Evolutionary conservation across 129 eudicot genomes (phyloP).

Genomic region (Rutidosis leptorrhynchoides): DNA sequence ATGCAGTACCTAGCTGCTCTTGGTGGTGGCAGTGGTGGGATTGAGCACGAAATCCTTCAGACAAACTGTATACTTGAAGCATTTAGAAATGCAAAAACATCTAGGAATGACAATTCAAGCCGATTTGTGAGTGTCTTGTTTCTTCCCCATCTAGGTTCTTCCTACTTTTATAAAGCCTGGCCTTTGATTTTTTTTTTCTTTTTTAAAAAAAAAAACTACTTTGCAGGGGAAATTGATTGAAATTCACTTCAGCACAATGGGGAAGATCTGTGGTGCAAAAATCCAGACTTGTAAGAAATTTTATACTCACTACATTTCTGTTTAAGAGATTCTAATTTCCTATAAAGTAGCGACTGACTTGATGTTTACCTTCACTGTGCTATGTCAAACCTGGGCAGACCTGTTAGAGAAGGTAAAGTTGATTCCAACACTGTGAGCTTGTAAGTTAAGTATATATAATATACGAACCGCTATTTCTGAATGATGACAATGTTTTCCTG

Average conservation of each 20-base stretch:
- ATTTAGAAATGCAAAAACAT: constrained; percentile 95
- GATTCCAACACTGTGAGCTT: too few species aligned
- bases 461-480: too few species aligned
- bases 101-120: constrained; percentile 86
- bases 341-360: too few species aligned
- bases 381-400: too few species aligned
- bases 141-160: too few species aligned
- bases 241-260: constrained; percentile 94
- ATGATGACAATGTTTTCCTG: constrained; percentile 42
- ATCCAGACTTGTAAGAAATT: constrained; percentile 96
- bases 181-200: not conserved
- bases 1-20: constrained; percentile 99
- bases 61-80: constrained; percentile 90
- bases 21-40: constrained; percentile 98
- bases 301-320: too few species aligned
- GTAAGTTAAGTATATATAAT: too few species aligned
- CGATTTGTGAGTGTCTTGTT: constrained; percentile 99
- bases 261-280: constrained; percentile 91
- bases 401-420: too few species aligned
- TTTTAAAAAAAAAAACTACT: not conserved
- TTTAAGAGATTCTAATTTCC: too few species aligned
- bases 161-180: not conserved
- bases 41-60: constrained; percentile 77
- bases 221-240: constrained; percentile 92
- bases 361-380: constrained; percentile 15